Percentiles rank a stretch among this genome's conserved stretches.
Evolutionary conservation across 2,329 filamentous ascomycete genomes (phyloP).

Genomic region (Ophiostoma sp.): DNA sequence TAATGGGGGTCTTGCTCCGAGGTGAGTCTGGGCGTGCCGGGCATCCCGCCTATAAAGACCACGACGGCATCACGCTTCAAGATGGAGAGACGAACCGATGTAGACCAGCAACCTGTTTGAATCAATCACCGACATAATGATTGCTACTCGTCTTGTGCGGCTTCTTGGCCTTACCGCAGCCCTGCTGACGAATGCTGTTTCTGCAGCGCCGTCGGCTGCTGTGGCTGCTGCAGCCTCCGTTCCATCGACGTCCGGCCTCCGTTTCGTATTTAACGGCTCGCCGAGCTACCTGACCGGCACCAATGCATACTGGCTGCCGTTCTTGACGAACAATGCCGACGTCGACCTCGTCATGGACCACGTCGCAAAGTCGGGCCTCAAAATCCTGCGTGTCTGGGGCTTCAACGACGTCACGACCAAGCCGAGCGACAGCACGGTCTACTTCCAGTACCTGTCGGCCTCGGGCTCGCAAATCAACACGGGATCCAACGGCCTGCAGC

Average conservation of each 20-base stretch:
- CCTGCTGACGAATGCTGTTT: no score
- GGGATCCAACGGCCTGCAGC: slow-evolving; percentile 54
- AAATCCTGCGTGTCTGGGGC: slow-evolving; percentile 44
- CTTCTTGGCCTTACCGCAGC: background rate
- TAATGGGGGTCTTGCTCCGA: no score
- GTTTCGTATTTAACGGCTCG: slow-evolving; percentile 40
- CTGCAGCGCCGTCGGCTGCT: background rate
- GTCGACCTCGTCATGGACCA: slow-evolving; percentile 48
- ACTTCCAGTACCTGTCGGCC: slow-evolving; percentile 50
- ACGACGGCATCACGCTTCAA: no score
- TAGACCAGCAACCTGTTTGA: no score
- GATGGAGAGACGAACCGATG: no score
- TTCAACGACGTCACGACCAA: slow-evolving; percentile 53
- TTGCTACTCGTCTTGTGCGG: background rate
- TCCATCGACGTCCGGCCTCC: background rate
- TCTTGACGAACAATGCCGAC: slow-evolving; percentile 48
- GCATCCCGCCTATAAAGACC: no score
- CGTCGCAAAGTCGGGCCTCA: slow-evolving; percentile 46
- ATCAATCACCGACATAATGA: background rate
- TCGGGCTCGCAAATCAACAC: slow-evolving; percentile 56
- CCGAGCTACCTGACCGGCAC: slow-evolving; percentile 48
- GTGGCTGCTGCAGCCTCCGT: background rate
- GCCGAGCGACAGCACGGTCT: slow-evolving; percentile 37
- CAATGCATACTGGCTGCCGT: slow-evolving; percentile 53
- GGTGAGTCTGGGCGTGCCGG: no score